Percentiles rank a stretch among this genome's conserved stretches.
These are phyloP conservation scores for Tetraselmis chui DNA, from an alignment of 139 green algal genomes.

Conservation along the genomic window DNA sequence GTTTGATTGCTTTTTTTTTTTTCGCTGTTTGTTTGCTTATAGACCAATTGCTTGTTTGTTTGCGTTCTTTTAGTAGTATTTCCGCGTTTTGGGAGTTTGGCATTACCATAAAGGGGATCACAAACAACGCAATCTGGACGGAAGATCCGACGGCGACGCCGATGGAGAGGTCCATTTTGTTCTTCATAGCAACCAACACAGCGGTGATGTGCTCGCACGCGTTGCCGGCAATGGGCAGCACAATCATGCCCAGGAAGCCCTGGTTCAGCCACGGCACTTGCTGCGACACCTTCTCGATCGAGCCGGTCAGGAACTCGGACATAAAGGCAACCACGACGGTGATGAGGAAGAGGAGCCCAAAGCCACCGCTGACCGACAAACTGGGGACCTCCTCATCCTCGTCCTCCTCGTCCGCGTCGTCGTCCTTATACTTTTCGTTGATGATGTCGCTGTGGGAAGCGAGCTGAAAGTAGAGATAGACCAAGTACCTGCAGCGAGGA, in stretches of 20 bases:
- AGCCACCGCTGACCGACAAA: conserved; percentile 48
- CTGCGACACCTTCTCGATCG: conserved; percentile 62
- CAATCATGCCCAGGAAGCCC: conserved; percentile 70
- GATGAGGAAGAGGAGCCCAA: conserved; percentile 48
- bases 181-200: conserved; percentile 82
- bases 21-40: no score
- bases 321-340: conserved; percentile 60
- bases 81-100: no score
- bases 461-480: conserved; percentile 81
- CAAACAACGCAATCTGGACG: conserved; percentile 72
- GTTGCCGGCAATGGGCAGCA: conserved; percentile 86
- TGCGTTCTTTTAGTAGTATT: neutral
- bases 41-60: no score
- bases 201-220: conserved; percentile 85
- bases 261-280: conserved; percentile 51
- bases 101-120: conserved; percentile 58
- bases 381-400: conserved; percentile 40
- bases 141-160: conserved; percentile 16
- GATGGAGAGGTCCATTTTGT: conserved; percentile 91
- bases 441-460: conserved; percentile 62
- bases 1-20: no score
- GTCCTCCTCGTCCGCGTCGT: conserved; percentile 10
- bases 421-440: conserved; percentile 15
- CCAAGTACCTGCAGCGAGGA: conserved; percentile 43
- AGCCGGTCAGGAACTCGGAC: conserved; percentile 68